Base-by-base conservation (phyloP, 2,329 filamentous ascomycete species). In the Magnaporthiopsis incrustans region DNA sequence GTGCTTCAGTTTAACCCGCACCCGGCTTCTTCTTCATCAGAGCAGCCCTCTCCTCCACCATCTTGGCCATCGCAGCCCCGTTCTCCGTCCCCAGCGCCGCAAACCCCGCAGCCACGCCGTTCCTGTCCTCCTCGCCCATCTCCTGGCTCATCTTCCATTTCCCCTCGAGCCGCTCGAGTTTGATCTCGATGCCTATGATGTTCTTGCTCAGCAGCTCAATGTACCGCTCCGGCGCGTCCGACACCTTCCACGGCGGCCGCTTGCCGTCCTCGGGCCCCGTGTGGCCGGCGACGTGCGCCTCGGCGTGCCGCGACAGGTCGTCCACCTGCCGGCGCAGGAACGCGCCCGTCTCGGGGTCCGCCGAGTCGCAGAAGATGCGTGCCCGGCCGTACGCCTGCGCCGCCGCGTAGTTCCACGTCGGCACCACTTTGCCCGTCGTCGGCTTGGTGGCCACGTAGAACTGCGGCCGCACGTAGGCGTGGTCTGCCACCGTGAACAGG, bases 61-160 rank as follows among this genome's bases (percentile, higher is more conserved):
- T 22, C 3, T 69, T 68, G 0, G 75, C 73, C 66, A 78, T 73
- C 3, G 68, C 67, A 26, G 66, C 62, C 0, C 69, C 76, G 22
- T 68, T 64, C 6, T 77, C 74, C 0, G 73, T 71, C 0, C 67
- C 70, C 30, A 79, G 56, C 0, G 59, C 66, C 50, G 75, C 73
- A 66, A 89, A 88, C 0, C 87, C 86, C 4, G 81, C 69, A 10
- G 86, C 74, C 0, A 89, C 81, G 1, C 87, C 86, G 27, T 81
- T 73, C 0, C 79, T 71, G 69, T 89, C 86, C 0, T 78, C 84
- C 2, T 71, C 69, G 0, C 71, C 64, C 77, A 80, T 77, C 69
- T 88, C 85, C 73, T 89, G 86, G 67, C 83, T 87, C 86, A 88
- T 87, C 76, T 89, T 89, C 67, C 83, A 86, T 75, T 87, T 88